These are phyloP conservation scores for Quercus cerris DNA, from an alignment of 306 rosid genomes.

Conservation along the genomic window DNA sequence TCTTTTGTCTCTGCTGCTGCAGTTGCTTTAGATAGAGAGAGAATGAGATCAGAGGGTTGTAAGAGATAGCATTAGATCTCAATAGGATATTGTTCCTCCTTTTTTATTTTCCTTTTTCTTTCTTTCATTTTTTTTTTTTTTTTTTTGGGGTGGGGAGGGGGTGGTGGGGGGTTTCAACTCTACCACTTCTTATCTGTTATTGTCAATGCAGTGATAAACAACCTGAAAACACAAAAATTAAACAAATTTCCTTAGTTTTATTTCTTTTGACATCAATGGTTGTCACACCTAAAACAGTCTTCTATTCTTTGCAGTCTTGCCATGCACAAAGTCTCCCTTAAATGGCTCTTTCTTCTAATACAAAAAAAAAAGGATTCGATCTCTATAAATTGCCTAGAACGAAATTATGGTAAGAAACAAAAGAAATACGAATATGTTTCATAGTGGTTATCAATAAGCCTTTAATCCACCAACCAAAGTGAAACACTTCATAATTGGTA, in stretches of 20 bases:
- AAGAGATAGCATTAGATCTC: conserved; percentile 35
- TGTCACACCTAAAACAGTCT: conserved; percentile 21
- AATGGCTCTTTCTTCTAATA: neutral
- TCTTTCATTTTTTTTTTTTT: conserved; percentile 1
- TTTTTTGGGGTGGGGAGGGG: neutral
- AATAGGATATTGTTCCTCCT: conserved; percentile 18
- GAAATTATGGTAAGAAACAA: neutral
- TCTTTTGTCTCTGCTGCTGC: conserved; percentile 26
- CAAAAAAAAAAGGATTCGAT: neutral
- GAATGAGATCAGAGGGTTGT: conserved; percentile 18
- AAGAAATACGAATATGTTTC: neutral
- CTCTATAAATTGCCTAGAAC: neutral
- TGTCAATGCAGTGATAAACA: conserved; percentile 67
- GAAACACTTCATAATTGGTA: no score
- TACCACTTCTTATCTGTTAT: conserved; percentile 20
- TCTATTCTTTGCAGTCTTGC: conserved; percentile 10
- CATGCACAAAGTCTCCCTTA: conserved; percentile 2
- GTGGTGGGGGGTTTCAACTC: neutral
- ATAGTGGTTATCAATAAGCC: neutral
- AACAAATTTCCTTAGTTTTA: conserved; percentile 26
- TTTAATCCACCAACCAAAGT: neutral
- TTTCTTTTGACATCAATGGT: conserved; percentile 23
- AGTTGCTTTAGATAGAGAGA: conserved; percentile 28
- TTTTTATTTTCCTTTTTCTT: conserved; percentile 1
- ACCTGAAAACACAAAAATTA: conserved; percentile 31